Base-by-base conservation (phyloP, 1,284 basidiomycete species). In the Quambalaria eucalypti region DNA sequence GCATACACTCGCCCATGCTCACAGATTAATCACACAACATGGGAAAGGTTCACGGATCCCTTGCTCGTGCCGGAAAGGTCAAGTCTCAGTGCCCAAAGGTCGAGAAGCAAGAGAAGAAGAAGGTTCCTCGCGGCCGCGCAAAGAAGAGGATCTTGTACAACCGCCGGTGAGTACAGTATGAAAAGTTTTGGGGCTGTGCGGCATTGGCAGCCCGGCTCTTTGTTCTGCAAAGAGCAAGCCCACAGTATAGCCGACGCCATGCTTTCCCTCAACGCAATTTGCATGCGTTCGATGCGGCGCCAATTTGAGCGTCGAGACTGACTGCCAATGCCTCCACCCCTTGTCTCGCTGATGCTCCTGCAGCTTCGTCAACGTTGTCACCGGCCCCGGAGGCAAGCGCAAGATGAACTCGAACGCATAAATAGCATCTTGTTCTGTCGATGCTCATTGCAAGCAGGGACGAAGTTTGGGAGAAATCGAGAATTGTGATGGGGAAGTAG, bases 1-100 rank as follows among this genome's bases (percentile, higher is more conserved):
- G n/a, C n/a, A n/a, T n/a, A n/a, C n/a, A n/a, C n/a, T n/a, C n/a
- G n/a, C n/a, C n/a, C n/a, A n/a, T n/a, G n/a, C 5, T 6, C n/a
- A 23, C 39, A 46, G 21, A 12, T 25, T 21, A 46, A 26, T 26
- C n/a, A 50, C 48, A 6, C 66, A 72, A 64, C 50, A 81, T 80
- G 80, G 80, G 80, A 75, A 81, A 81, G 77, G 93, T 96, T 81
- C 92, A 97, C 88, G 92, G 93, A 80, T 96, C 92, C 78, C 90
- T 97, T 81, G 92, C 92, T 80, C 92, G 93, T 85, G 92, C 91
- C 80, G 92, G 91, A 80, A 96, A 97, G 86, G 92, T 97, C 84
- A 95, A 90, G 82, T 89, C 87, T 74, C 90, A 95, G 81, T 87
- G 85, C 76, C 92, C 92, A 74, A 71, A 69, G 68, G 91, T 93